Conservation (phyloP, 176 grass and related monocot species). For the Saccharum officinarum region DNA sequence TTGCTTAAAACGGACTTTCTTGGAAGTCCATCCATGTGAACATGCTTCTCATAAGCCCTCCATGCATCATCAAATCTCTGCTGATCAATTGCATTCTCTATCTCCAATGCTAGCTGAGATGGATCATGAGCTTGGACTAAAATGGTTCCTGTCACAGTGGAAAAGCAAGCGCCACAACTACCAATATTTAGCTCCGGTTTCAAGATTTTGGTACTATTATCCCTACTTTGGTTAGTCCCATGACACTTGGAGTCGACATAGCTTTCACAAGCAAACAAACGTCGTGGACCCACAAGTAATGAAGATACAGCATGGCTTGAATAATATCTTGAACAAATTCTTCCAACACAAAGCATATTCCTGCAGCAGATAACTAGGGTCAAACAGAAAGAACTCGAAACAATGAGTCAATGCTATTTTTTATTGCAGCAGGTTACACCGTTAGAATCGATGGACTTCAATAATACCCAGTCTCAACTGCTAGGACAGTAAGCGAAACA, state of each 20-base stretch:
- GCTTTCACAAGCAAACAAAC: neutral
- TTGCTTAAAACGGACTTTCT: constrained; percentile 75
- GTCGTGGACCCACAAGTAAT: neutral
- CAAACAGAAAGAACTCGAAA: neutral
- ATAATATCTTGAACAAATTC: constrained; percentile 19
- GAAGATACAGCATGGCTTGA: neutral
- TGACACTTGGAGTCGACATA: constrained; percentile 8
- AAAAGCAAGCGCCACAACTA: constrained; percentile 20
- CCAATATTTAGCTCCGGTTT: neutral
- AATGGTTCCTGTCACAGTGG: constrained; percentile 50
- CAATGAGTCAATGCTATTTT: neutral
- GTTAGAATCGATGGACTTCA: neutral
- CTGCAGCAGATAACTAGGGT: constrained; percentile 11
- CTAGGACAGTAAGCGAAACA: neutral
- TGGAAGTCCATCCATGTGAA: constrained; percentile 63
- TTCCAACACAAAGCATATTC: constrained; percentile 40
- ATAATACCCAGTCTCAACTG: neutral
- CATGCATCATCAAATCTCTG: constrained; percentile 77
- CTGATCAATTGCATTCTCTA: constrained; percentile 63
- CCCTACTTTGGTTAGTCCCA: neutral
- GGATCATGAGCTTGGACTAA: constrained; percentile 67
- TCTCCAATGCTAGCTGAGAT: constrained; percentile 52
- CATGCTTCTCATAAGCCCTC: constrained; percentile 68
- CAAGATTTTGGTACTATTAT: neutral
- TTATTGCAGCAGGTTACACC: neutral